These are phyloP conservation scores for Ceratobasidium sp. DNA, from an alignment of 1,284 basidiomycete genomes.

Conservation along the genomic window DNA sequence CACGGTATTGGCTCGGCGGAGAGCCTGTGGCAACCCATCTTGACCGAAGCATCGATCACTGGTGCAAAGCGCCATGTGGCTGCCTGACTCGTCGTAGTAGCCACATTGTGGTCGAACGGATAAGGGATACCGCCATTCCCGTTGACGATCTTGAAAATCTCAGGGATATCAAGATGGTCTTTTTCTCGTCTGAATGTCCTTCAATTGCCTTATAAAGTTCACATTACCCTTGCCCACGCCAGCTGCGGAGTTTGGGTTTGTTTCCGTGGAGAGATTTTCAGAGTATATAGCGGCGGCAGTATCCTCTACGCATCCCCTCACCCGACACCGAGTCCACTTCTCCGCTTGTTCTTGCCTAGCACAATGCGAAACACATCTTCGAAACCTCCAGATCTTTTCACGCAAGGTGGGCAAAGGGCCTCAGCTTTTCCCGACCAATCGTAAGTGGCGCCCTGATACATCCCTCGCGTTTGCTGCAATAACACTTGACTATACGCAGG, in stretches of 20 bases:
- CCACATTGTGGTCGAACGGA: background rate
- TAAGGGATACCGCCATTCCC: background rate
- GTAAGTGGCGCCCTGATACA: background rate
- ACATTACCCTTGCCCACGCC: background rate
- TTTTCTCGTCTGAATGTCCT: background rate
- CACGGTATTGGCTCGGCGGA: constrained; percentile 2
- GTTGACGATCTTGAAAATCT: background rate
- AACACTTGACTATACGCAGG: background rate
- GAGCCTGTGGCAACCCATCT: background rate
- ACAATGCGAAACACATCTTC: constrained; percentile 3
- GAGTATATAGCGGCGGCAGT: background rate
- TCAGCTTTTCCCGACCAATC: background rate
- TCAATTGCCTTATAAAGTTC: background rate
- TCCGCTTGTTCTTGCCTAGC: background rate
- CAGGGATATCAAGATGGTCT: background rate
- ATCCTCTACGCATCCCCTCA: background rate
- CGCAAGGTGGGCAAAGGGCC: background rate
- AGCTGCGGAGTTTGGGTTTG: background rate
- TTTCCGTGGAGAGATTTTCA: background rate
- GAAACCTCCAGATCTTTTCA: constrained; percentile 11
- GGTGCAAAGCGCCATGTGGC: constrained; percentile 19
- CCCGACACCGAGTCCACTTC: background rate
- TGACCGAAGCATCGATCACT: background rate
- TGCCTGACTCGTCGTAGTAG: background rate
- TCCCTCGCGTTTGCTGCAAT: background rate